phyloP scores from a whole-genome alignment of 2,329 filamentous ascomycete genomes.

The Albophoma yamanashiensis region DNA sequence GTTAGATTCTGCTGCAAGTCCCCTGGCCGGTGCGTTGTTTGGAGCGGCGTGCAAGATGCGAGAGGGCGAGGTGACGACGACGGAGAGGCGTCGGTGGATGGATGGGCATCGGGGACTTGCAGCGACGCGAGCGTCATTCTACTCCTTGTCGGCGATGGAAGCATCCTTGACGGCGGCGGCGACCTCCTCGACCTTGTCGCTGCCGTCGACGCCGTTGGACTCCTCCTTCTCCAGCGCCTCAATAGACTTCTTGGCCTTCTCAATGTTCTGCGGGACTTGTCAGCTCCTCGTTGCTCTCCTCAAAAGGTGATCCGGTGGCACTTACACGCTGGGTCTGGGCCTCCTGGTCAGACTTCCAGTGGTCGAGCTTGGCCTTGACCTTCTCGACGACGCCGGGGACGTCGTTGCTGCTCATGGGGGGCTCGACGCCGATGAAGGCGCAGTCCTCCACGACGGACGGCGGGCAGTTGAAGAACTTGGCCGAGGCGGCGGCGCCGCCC shows the following conservation, averaged over 20 bases:
- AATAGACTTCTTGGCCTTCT: slow-evolving; percentile 93
- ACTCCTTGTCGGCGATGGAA: slow-evolving; percentile 41
- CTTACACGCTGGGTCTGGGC: slow-evolving; percentile 83
- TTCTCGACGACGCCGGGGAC: slow-evolving; percentile 74
- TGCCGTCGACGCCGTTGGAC: slow-evolving; percentile 30
- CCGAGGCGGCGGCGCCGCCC: slow-evolving; percentile 34
- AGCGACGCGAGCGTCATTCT: slow-evolving; percentile 15
- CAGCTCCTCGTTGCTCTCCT: slow-evolving; percentile 10
- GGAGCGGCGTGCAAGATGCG: background rate
- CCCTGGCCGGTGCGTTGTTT: background rate
- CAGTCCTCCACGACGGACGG: slow-evolving; percentile 90
- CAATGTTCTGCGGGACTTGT: slow-evolving; percentile 63
- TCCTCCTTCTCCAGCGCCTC: slow-evolving; percentile 64
- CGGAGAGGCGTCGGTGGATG: background rate
- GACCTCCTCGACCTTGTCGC: slow-evolving; percentile 42
- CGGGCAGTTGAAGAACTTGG: slow-evolving; percentile 67
- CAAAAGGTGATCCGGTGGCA: background rate
- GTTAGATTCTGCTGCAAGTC: background rate
- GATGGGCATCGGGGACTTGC: background rate
- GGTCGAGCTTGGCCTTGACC: slow-evolving; percentile 79
- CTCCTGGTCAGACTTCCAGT: slow-evolving; percentile 87
- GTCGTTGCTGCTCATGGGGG: slow-evolving; percentile 77
- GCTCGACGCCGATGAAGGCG: slow-evolving; percentile 70
- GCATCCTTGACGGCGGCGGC: slow-evolving; percentile 40
- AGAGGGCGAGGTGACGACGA: background rate